Percentiles rank a stretch among this genome's conserved stretches.
phyloP scores from a whole-genome alignment of 768 basidiomycete genomes.

The Hygrophorus pudorinus region DNA sequence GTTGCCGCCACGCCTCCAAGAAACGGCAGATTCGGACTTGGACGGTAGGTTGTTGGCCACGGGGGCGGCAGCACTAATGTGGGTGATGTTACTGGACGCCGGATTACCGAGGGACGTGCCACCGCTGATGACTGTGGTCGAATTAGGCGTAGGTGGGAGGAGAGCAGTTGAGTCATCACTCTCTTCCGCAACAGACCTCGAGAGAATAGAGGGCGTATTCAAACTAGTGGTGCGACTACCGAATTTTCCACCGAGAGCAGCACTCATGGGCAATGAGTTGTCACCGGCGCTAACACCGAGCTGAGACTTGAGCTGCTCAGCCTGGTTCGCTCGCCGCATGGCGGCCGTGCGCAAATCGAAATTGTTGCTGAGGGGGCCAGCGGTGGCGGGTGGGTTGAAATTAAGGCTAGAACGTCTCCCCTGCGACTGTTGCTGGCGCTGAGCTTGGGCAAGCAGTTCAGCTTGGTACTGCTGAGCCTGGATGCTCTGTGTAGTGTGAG shows the following conservation, averaged over 20 bases:
- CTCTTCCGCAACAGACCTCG: not conserved
- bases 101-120: slow-evolving; percentile 58
- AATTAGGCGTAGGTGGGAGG: slow-evolving; percentile 45
- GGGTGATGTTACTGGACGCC: slow-evolving; percentile 27
- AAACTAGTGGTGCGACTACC: slow-evolving; percentile 43
- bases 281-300: slow-evolving; percentile 40
- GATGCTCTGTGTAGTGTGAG: slow-evolving; percentile 33
- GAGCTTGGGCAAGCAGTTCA: slow-evolving; percentile 52
- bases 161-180: slow-evolving; percentile 19
- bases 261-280: slow-evolving; percentile 73
- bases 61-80: no score
- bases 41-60: slow-evolving; percentile 38
- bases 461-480: slow-evolving; percentile 71
- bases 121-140: slow-evolving; percentile 62
- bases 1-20: slow-evolving; percentile 74
- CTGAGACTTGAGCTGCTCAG: slow-evolving; percentile 55
- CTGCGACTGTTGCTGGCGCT: slow-evolving; percentile 31
- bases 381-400: slow-evolving; percentile 56
- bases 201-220: not conserved
- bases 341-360: slow-evolving; percentile 58
- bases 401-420: slow-evolving; percentile 37
- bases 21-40: slow-evolving; percentile 70
- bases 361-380: slow-evolving; percentile 52
- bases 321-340: slow-evolving; percentile 59
- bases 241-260: slow-evolving; percentile 66